Conservation (phyloP, 352 stramenopile species). For the Globisporangium mamillatum region DNA sequence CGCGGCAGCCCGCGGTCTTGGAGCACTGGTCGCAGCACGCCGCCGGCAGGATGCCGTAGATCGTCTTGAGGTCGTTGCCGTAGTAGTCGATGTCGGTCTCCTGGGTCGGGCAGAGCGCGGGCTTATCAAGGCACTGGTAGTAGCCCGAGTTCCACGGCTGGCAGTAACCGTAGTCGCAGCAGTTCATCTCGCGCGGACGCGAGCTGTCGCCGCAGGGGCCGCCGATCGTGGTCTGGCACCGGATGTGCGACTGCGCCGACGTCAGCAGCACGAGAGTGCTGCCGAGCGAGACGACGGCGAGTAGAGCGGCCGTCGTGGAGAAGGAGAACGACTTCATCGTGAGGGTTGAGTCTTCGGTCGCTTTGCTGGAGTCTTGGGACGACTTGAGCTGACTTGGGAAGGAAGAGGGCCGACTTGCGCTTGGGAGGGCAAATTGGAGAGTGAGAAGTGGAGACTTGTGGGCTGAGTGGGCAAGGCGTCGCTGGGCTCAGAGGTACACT, state of each 20-base stretch:
- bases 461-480: not conserved
- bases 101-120: slow-evolving; percentile 31
- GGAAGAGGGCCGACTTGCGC: not conserved
- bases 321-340: not conserved
- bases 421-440: not conserved
- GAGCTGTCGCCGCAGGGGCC: slow-evolving; percentile 33
- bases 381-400: not conserved
- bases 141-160: slow-evolving; percentile 61
- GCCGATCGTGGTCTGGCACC: slow-evolving; percentile 47
- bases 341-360: not conserved
- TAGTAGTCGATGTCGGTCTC: slow-evolving; percentile 51
- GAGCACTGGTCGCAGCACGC: slow-evolving; percentile 42
- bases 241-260: slow-evolving; percentile 35
- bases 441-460: not conserved
- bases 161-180: slow-evolving; percentile 49
- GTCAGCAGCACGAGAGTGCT: not conserved
- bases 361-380: not conserved
- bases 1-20: slow-evolving; percentile 38
- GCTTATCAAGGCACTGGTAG: slow-evolving; percentile 51
- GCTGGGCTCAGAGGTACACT: not conserved
- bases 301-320: not conserved
- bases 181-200: slow-evolving; percentile 30
- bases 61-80: slow-evolving; percentile 42
- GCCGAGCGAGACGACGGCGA: not conserved
- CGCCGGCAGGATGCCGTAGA: slow-evolving; percentile 37